phyloP scores from a whole-genome alignment of 169 alveolate genomes.

The Nephromyces sp. region DNA sequence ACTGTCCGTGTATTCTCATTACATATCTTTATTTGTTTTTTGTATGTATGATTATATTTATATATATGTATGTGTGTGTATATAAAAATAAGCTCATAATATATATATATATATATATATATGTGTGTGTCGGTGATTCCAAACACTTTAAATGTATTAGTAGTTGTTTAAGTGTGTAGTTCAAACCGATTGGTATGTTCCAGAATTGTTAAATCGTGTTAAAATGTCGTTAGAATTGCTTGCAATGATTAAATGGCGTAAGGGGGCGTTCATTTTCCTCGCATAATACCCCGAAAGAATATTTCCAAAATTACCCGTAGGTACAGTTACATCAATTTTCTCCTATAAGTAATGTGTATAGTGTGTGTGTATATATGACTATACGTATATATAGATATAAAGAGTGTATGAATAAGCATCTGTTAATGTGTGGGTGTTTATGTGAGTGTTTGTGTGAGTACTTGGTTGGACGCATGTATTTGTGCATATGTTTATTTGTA shows the following conservation, averaged over 20 bases:
- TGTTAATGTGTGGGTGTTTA: too few relatives aligned
- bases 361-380: too few relatives aligned
- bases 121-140: neutral
- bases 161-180: neutral
- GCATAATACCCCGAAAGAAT: conserved; percentile 19
- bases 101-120: neutral
- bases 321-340: conserved; percentile 17
- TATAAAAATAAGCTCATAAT: neutral
- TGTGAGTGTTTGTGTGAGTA: too few relatives aligned
- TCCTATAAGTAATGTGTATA: too few relatives aligned
- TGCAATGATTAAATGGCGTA: conserved; percentile 16
- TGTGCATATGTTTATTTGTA: too few relatives aligned
- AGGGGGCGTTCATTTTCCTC: conserved; percentile 28
- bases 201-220: neutral
- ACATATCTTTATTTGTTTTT: neutral
- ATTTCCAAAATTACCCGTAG: conserved; percentile 37
- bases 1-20: neutral
- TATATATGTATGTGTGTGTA: neutral
- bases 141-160: neutral
- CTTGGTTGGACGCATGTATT: too few relatives aligned
- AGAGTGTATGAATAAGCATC: too few relatives aligned
- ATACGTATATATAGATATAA: too few relatives aligned
- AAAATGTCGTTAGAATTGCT: conserved; percentile 24
- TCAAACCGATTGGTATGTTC: conserved; percentile 4
- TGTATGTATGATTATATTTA: neutral